phyloP scores from a whole-genome alignment of 1,284 basidiomycete species.

The Ceratobasidium sp. region DNA sequence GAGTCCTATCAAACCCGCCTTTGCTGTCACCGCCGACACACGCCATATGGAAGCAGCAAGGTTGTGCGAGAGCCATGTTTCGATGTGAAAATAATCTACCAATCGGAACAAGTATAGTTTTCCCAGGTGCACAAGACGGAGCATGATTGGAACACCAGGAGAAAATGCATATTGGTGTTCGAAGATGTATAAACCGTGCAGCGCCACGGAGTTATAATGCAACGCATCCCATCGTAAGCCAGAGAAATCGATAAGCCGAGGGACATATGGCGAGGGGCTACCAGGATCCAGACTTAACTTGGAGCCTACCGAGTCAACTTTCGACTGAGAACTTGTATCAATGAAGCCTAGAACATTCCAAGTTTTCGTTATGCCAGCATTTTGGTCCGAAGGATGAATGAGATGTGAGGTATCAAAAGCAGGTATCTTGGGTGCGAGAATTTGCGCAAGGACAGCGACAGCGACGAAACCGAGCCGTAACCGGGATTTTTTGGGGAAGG shows the following conservation, averaged over 20 bases:
- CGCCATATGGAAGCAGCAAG: no score
- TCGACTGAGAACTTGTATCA: no score
- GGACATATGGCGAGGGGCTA: background rate
- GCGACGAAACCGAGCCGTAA: slow-evolving; percentile 18
- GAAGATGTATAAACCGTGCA: slow-evolving; percentile 70
- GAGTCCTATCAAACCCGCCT: background rate
- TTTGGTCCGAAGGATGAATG: background rate
- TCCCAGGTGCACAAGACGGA: slow-evolving; percentile 58
- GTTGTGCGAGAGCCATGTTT: background rate
- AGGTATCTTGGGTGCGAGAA: slow-evolving; percentile 15
- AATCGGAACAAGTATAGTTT: background rate
- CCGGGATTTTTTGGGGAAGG: background rate
- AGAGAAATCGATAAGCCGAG: slow-evolving; percentile 40
- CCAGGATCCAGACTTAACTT: background rate
- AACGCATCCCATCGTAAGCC: slow-evolving; percentile 90
- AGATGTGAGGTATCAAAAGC: slow-evolving; percentile 37
- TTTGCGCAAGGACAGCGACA: background rate
- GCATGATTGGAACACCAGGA: slow-evolving; percentile 72
- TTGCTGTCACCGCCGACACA: background rate
- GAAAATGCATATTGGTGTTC: slow-evolving; percentile 94
- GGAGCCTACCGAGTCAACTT: background rate
- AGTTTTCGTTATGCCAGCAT: background rate
- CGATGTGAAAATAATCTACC: background rate
- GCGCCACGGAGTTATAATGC: slow-evolving; percentile 79
- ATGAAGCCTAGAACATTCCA: background rate